Percentiles rank a stretch among this genome's conserved stretches.
Evolutionary conservation across 2,329 filamentous ascomycete species (phyloP).

Genomic region (Curvularia verruculosa): DNA sequence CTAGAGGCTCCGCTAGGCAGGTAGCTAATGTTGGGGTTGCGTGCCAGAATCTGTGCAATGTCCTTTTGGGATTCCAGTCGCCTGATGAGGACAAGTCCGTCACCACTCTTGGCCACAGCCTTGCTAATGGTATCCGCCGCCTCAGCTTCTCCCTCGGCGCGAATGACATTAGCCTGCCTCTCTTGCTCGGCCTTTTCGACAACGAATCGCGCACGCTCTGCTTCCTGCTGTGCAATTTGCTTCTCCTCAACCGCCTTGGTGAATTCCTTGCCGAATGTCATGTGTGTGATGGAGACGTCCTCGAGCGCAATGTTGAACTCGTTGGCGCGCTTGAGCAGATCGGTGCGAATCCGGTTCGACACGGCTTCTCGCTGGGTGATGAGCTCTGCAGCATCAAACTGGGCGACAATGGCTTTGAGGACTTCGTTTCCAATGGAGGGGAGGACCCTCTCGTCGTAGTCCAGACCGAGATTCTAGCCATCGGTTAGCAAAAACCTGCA

Average conservation of each 20-base stretch:
- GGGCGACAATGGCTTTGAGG: slow-evolving; percentile 60
- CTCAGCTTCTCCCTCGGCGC: slow-evolving; percentile 97
- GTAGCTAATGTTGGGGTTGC: slow-evolving; percentile 96
- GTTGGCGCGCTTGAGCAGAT: slow-evolving; percentile 87
- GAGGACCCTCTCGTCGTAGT: slow-evolving; percentile 80
- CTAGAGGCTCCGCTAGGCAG: slow-evolving; percentile 75
- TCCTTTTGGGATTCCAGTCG: slow-evolving; percentile 97
- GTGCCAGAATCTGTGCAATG: slow-evolving; percentile 86
- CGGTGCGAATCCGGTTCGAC: slow-evolving; percentile 88
- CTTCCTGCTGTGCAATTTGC: slow-evolving; percentile 99
- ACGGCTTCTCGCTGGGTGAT: slow-evolving; percentile 99
- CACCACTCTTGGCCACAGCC: slow-evolving; percentile 90
- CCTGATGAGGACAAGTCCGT: slow-evolving; percentile 93
- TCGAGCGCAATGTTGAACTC: slow-evolving; percentile 99
- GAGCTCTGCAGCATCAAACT: slow-evolving; percentile 64
- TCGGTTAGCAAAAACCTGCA: not conserved
- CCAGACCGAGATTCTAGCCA: slow-evolving; percentile 85
- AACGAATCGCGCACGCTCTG: slow-evolving; percentile 95
- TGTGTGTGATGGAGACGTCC: slow-evolving; percentile 99
- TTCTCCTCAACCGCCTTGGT: slow-evolving; percentile 99
- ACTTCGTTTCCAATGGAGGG: slow-evolving; percentile 63
- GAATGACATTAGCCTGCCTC: slow-evolving; percentile 96
- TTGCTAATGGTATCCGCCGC: slow-evolving; percentile 93
- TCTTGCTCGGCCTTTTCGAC: slow-evolving; percentile 99
- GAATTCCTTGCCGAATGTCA: slow-evolving; percentile 99